A percentile compares a stretch with the other conserved stretches of the same genome.
Evolutionary conservation across 306 rosid species (phyloP).

Genomic region (Cicer judaicum): DNA sequence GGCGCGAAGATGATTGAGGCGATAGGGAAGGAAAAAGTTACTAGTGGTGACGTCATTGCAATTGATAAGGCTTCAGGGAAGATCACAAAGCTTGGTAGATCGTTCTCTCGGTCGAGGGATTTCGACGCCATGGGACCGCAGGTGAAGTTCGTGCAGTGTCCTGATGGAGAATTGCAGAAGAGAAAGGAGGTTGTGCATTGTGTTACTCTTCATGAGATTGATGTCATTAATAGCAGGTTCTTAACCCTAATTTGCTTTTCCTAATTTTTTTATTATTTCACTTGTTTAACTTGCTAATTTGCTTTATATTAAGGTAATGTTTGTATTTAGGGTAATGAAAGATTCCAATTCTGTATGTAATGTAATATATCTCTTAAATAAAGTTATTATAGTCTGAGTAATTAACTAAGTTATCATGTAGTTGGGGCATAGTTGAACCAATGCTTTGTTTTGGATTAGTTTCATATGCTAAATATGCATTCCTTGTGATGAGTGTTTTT

Average conservation of each 20-base stretch:
- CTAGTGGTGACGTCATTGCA: slow-evolving; percentile 82
- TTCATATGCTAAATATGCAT: background rate
- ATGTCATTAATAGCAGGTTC: slow-evolving; percentile 97
- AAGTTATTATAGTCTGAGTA: background rate
- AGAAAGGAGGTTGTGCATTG: slow-evolving; percentile 99
- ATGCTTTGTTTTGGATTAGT: background rate
- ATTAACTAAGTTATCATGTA: background rate
- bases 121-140: slow-evolving; percentile 95
- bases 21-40: slow-evolving; percentile 89
- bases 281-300: background rate
- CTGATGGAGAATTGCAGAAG: slow-evolving; percentile 98
- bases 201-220: slow-evolving; percentile 96
- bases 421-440: background rate
- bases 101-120: slow-evolving; percentile 90
- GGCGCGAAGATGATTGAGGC: slow-evolving; percentile 99
- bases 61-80: slow-evolving; percentile 91
- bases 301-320: background rate
- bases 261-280: background rate
- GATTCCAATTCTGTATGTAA: background rate
- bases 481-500: background rate
- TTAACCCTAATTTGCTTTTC: background rate
- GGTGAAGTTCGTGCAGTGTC: slow-evolving; percentile 91
- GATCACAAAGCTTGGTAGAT: slow-evolving; percentile 93
- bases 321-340: background rate
- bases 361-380: background rate